These are phyloP conservation scores for Dioszegia crocea DNA, from an alignment of 768 basidiomycete genomes.

Conservation along the genomic window DNA sequence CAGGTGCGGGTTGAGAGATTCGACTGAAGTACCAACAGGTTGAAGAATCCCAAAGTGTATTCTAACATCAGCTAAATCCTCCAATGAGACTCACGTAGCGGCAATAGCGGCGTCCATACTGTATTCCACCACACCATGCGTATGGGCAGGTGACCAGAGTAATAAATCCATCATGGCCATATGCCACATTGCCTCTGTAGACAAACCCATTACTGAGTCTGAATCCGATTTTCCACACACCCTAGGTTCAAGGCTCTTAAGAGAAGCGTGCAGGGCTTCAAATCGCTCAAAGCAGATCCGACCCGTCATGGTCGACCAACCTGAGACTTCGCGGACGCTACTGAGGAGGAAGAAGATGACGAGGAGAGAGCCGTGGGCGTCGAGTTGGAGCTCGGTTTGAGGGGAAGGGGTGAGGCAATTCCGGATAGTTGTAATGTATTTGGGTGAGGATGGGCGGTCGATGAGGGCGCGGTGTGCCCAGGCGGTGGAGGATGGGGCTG, in stretches of 20 bases:
- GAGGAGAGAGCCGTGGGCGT: conserved; percentile 9
- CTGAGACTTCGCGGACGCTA: conserved; percentile 35
- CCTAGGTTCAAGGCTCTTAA: conserved; percentile 6
- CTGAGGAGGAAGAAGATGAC: conserved; percentile 26
- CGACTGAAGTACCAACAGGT: conserved; percentile 8
- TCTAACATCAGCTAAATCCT: neutral
- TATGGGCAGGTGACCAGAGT: conserved; percentile 33
- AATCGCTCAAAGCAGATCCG: conserved; percentile 26
- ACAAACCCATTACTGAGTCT: neutral
- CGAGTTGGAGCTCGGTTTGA: neutral
- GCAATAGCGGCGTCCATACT: conserved; percentile 38
- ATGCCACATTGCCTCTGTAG: conserved; percentile 24
- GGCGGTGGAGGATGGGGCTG: conserved; percentile 1
- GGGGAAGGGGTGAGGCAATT: conserved; percentile 1
- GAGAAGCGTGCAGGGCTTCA: conserved; percentile 20
- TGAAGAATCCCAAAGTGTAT: neutral
- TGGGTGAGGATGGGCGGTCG: neutral
- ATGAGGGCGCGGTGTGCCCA: conserved; percentile 30
- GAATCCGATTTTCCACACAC: neutral
- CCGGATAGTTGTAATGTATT: conserved; percentile 23
- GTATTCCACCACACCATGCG: conserved; percentile 31
- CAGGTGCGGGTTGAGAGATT: conserved; percentile 21
- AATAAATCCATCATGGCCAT: conserved; percentile 36
- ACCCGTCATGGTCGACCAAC: conserved; percentile 40
- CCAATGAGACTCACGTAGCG: conserved; percentile 27